phyloP scores from a whole-genome alignment of 2,329 filamentous ascomycete genomes.

The Lasiodiplodia citricola region DNA sequence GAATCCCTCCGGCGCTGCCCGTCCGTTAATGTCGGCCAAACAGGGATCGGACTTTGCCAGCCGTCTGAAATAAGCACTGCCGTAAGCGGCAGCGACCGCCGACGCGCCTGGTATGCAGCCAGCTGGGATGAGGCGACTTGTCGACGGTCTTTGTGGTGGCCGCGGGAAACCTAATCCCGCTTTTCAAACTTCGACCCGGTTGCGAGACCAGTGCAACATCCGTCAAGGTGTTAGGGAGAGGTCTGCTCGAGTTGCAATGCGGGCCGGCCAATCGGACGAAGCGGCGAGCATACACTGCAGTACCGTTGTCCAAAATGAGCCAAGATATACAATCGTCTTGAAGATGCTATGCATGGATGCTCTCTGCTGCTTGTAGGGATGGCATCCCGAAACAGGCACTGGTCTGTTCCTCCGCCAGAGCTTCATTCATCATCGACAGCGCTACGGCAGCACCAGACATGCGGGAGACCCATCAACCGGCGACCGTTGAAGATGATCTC shows the following conservation, averaged over 20 bases:
- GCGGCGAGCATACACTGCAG: not conserved
- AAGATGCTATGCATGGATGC: constrained; percentile 9
- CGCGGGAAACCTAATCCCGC: constrained; percentile 18
- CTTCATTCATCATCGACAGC: constrained; percentile 7
- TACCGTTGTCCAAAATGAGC: not conserved
- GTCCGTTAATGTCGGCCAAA: not conserved
- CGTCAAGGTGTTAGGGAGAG: not conserved
- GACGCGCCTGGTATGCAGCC: not conserved
- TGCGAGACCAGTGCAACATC: constrained; percentile 11
- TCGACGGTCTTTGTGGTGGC: not conserved
- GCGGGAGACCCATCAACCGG: constrained; percentile 8
- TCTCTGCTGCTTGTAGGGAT: constrained; percentile 13
- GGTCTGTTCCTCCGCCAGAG: not conserved
- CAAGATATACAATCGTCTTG: constrained; percentile 4
- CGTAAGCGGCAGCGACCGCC: constrained; percentile 10
- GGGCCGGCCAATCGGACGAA: not conserved
- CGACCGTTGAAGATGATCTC: constrained; percentile 5
- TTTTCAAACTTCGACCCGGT: constrained; percentile 18
- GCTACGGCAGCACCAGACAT: constrained; percentile 17
- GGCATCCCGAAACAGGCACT: not conserved
- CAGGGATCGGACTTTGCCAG: not conserved
- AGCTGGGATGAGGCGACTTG: constrained; percentile 1
- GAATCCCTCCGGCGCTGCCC: not conserved
- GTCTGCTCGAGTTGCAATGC: not conserved
- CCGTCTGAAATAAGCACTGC: constrained; percentile 1